Evolutionary conservation across 2,329 filamentous ascomycete species (phyloP), one percentile per base, ranked within the genome.

Genomic region (Ascochyta rabiei): DNA sequence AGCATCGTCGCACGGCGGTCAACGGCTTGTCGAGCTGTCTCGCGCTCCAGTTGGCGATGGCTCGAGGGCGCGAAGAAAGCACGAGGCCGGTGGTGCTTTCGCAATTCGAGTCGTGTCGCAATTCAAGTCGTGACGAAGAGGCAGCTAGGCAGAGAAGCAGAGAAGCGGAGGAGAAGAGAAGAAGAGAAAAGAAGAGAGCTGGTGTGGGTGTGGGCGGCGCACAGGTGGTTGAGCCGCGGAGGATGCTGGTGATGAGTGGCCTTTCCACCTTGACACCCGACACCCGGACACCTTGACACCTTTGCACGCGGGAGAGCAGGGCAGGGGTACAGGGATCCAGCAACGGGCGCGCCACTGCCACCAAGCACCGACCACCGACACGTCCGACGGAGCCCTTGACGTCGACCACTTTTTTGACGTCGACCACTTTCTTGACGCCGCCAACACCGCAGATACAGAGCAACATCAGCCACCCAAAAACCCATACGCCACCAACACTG

Each of bases 351-450:
- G 58, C 61, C 60, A 62, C 51, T 6, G 21, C n/a, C n/a, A 23
- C 58, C 48, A 56, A 49, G 54, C 57, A 49, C 56, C 54, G 54
- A 37, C 54, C 21, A 23, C 21, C 21, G 21, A 23, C 21, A 23
- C 21, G 21, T 23, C 6, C 21, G 21, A 4, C 21, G 57, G 44
- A 48, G 55, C 59, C 57, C 61, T 68, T 72, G 68, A 70, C 67
- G 69, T 69, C 67, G 66, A 62, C 55, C 58, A 63, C 55, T 61
- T 68, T 23, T 23, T 68, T 67, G 68, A 70, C 67, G 68, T 69
- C 67, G 66, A 62, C 55, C 57, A 63, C 55, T 62, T 68, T 68
- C 66, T 33, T n/a, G 9, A 3, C 9, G 5, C 13, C 3, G 28
- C 28, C 13, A 4, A 31, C 9, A n/a, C 16, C 28, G 38, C 48